Percentiles rank a stretch among this genome's conserved stretches.
Conservation (phyloP, 2,329 filamentous ascomycete species). For the Neophaeococcomyces aloes region DNA sequence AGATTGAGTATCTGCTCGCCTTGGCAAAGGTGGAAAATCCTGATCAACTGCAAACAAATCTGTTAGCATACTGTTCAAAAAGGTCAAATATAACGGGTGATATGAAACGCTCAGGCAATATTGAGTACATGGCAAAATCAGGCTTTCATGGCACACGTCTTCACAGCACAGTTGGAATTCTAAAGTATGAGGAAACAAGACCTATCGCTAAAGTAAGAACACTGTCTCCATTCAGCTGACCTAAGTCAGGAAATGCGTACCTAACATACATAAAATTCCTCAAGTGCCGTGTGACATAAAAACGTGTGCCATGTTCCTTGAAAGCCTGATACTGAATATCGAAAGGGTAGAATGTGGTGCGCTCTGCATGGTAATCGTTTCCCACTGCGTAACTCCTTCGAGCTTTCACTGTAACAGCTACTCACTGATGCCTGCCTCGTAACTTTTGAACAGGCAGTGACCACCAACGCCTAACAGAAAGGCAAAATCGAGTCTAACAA, state of each 20-base stretch:
- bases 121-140: constrained; percentile 14
- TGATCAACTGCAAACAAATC: constrained; percentile 27
- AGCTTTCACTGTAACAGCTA: constrained; percentile 19
- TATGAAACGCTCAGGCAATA: constrained; percentile 10
- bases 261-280: constrained; percentile 39
- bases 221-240: constrained; percentile 35
- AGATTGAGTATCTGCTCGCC: constrained; percentile 25
- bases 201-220: constrained; percentile 31
- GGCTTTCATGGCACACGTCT: constrained; percentile 22
- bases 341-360: constrained; percentile 26
- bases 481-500: constrained; percentile 20
- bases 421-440: constrained; percentile 18
- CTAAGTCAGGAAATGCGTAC: constrained; percentile 30
- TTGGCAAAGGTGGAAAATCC: constrained; percentile 37
- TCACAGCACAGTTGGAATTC: constrained; percentile 11
- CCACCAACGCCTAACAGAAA: constrained; percentile 23
- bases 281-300: constrained; percentile 24
- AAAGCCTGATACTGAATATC: constrained; percentile 28
- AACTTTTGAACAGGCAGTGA: constrained; percentile 17
- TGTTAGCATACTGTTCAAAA: neutral
- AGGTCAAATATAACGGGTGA: constrained; percentile 11
- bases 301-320: constrained; percentile 22
- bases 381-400: constrained; percentile 16
- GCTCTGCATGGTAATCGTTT: constrained; percentile 12
- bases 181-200: constrained; percentile 25